These are phyloP conservation scores for Myriosclerotinia duriaeana DNA, from an alignment of 2,329 filamentous ascomycete genomes.

Conservation along the genomic window DNA sequence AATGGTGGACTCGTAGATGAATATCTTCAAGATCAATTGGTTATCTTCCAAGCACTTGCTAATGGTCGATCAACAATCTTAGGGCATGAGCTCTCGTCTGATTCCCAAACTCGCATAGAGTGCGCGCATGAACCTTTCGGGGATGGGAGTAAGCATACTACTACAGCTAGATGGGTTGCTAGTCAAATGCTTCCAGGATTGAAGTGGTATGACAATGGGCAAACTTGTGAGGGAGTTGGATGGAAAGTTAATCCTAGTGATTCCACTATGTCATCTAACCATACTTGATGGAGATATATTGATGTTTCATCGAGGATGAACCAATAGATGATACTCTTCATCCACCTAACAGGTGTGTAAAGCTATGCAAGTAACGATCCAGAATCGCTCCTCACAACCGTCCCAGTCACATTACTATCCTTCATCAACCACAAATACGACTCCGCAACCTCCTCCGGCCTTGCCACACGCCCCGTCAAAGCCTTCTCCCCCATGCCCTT, in stretches of 20 bases:
- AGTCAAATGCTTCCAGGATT: constrained; percentile 51
- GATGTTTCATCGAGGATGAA: too few species aligned
- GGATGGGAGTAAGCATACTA: constrained; percentile 55
- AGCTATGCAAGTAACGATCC: constrained; percentile 19
- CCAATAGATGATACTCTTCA: neutral
- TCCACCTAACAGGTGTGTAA: neutral
- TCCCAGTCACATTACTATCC: constrained; percentile 44
- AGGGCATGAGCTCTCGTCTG: constrained; percentile 13
- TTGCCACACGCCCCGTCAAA: constrained; percentile 29
- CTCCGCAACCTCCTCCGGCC: constrained; percentile 46
- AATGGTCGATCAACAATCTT: constrained; percentile 47
- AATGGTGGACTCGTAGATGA: too few species aligned
- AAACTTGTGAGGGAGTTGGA: constrained; percentile 47
- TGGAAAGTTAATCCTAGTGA: constrained; percentile 25
- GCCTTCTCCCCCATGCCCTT: constrained; percentile 28
- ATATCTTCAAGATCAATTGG: too few species aligned
- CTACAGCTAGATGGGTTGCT: constrained; percentile 61
- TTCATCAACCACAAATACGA: constrained; percentile 48
- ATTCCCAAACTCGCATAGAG: constrained; percentile 42
- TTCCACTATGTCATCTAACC: neutral
- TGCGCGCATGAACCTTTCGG: constrained; percentile 53
- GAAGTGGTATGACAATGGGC: constrained; percentile 49
- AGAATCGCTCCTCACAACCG: constrained; percentile 31
- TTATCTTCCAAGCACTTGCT: constrained; percentile 57
- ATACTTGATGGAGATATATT: neutral